Percentiles rank a stretch among this genome's conserved stretches.
Conservation (phyloP, 352 stramenopile species). For the Phytophthora syringae region DNA sequence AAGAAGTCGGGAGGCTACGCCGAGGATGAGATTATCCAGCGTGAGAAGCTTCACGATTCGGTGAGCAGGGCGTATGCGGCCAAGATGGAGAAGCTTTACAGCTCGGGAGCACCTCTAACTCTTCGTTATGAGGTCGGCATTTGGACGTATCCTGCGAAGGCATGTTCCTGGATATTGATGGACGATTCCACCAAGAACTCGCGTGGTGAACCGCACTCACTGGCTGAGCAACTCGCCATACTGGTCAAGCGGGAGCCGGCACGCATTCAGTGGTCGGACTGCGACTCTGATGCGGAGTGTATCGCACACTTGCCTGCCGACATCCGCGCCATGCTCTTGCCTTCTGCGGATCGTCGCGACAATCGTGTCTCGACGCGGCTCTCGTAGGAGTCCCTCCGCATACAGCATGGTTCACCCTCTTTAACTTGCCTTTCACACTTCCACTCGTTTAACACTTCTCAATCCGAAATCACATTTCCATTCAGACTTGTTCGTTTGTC, state of each 20-base stretch:
- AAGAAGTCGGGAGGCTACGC: too few relatives aligned
- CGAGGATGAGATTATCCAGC: neutral
- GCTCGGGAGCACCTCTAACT: neutral
- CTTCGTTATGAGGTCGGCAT: neutral
- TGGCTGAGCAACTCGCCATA: neutral
- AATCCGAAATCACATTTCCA: too few relatives aligned
- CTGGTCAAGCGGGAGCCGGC: neutral
- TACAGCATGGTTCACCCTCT: too few relatives aligned
- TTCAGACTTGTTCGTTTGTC: too few relatives aligned
- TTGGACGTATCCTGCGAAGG: neutral
- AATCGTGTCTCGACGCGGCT: neutral
- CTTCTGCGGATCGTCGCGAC: neutral
- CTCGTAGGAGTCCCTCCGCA: neutral
- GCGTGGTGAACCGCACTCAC: neutral
- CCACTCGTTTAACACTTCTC: too few relatives aligned
- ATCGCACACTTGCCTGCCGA: neutral
- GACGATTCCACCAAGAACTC: neutral
- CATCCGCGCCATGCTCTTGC: neutral
- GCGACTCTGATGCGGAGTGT: neutral
- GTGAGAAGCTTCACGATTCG: neutral
- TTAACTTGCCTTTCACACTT: too few relatives aligned
- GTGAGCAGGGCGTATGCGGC: neutral
- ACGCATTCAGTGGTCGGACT: neutral
- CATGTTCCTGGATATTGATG: neutral
- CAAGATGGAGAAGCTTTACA: too few relatives aligned